phyloP scores from a whole-genome alignment of 495 filamentous ascomycete genomes.

The Neurospora cerealis region DNA sequence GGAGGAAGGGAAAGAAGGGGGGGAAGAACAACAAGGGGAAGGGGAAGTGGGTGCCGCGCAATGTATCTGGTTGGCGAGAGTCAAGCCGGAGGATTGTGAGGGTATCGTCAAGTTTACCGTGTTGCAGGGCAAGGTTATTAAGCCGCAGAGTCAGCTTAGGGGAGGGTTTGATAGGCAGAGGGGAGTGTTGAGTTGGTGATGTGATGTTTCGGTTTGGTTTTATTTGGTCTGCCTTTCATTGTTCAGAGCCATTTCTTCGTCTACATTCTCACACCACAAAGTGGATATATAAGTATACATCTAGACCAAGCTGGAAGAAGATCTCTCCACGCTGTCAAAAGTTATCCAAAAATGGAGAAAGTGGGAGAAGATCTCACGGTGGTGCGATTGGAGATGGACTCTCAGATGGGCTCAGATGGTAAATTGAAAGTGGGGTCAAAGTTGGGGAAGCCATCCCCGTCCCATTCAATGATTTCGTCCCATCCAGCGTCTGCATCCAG shows the following conservation, averaged over 20 bases:
- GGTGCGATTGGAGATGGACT: neutral
- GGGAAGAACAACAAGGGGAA: constrained; percentile 12
- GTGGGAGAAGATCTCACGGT: neutral
- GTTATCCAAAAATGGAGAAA: neutral
- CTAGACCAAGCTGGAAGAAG: neutral
- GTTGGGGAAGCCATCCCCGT: neutral
- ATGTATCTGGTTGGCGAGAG: constrained; percentile 89
- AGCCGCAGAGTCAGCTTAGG: constrained; percentile 70
- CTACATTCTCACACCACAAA: neutral
- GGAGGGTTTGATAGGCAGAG: constrained; percentile 82
- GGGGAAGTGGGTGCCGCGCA: constrained; percentile 57
- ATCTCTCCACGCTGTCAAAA: neutral
- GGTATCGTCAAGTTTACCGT: constrained; percentile 85
- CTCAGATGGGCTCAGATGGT: neutral
- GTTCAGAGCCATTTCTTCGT: neutral
- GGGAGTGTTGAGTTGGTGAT: constrained; percentile 81
- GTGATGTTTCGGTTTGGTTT: neutral
- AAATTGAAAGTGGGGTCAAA: neutral
- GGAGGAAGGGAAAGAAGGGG: constrained; percentile 5
- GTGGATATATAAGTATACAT: neutral
- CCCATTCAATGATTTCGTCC: neutral
- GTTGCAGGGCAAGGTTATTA: constrained; percentile 86
- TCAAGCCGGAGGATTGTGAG: constrained; percentile 88
- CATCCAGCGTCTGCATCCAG: neutral
- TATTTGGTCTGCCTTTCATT: neutral